Conservation (phyloP, 1,284 basidiomycete species). For the Microstroma glucosiphilum region DNA sequence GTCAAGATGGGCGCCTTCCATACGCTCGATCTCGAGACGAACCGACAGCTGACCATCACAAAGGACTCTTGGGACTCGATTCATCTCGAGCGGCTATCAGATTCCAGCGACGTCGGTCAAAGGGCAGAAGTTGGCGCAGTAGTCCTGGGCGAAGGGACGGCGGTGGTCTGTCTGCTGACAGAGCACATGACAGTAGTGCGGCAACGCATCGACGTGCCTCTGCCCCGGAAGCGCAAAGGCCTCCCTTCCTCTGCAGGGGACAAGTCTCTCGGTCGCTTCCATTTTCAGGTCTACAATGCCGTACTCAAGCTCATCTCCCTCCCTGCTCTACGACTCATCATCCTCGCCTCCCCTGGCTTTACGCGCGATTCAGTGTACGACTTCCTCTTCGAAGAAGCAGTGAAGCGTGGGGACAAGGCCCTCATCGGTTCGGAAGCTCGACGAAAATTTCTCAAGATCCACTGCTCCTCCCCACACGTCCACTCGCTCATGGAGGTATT, state of each 20-base stretch:
- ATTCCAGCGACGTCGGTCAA: constrained; percentile 80
- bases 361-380: constrained; percentile 83
- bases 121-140: constrained; percentile 95
- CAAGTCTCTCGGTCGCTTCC: constrained; percentile 60
- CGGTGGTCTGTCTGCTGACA: constrained; percentile 86
- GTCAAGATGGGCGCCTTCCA: constrained; percentile 93
- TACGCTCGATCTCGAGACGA: constrained; percentile 85
- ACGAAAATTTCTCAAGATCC: constrained; percentile 83
- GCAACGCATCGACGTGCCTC: constrained; percentile 80
- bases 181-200: constrained; percentile 93
- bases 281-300: constrained; percentile 75
- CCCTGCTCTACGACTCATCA: constrained; percentile 73
- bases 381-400: constrained; percentile 54
- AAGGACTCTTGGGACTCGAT: constrained; percentile 89
- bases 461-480: constrained; percentile 86
- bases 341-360: constrained; percentile 95
- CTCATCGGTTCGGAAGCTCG: constrained; percentile 62
- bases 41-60: constrained; percentile 84
- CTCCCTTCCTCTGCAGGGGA: constrained; percentile 35
- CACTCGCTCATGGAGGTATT: constrained; percentile 91
- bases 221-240: constrained; percentile 69
- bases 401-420: constrained; percentile 71
- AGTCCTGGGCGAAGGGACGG: constrained; percentile 88
- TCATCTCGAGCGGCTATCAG: constrained; percentile 72
- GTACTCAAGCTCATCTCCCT: constrained; percentile 86